phyloP scores from a whole-genome alignment of 2,329 filamentous ascomycete species.

The Neofusicoccum sp. region DNA sequence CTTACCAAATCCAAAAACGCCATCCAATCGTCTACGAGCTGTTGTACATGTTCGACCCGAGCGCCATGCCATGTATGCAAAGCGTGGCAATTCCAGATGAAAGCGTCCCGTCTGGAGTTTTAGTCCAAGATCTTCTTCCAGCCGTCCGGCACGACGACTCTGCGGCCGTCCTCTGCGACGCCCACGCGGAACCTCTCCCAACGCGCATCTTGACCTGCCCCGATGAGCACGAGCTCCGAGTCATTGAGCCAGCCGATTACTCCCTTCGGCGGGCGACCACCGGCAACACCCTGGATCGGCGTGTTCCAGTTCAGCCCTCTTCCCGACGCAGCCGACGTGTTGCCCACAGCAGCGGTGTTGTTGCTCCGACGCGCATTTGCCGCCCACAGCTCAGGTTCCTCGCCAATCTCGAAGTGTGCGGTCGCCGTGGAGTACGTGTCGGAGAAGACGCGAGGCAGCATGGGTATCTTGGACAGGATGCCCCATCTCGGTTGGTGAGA shows the following conservation, averaged over 20 bases:
- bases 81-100: neutral
- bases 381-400: constrained; percentile 55
- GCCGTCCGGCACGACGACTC: constrained; percentile 67
- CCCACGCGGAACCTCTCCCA: constrained; percentile 84
- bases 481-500: constrained; percentile 73
- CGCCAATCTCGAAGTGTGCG: constrained; percentile 77
- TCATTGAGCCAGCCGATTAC: constrained; percentile 82
- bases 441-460: constrained; percentile 83
- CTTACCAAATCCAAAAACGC: neutral
- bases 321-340: constrained; percentile 22
- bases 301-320: constrained; percentile 39
- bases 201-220: constrained; percentile 73
- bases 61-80: neutral
- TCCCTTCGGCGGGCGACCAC: constrained; percentile 70
- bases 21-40: neutral
- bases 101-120: neutral
- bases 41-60: neutral
- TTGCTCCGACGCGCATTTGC: constrained; percentile 29
- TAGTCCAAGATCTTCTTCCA: constrained; percentile 61
- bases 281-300: constrained; percentile 53
- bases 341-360: constrained; percentile 22
- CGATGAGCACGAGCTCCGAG: constrained; percentile 69
- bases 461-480: constrained; percentile 75
- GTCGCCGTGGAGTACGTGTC: constrained; percentile 86
- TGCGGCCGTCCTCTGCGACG: constrained; percentile 66